phyloP scores from a whole-genome alignment of 1,284 basidiomycete species.

The Rugosomyces carneus region DNA sequence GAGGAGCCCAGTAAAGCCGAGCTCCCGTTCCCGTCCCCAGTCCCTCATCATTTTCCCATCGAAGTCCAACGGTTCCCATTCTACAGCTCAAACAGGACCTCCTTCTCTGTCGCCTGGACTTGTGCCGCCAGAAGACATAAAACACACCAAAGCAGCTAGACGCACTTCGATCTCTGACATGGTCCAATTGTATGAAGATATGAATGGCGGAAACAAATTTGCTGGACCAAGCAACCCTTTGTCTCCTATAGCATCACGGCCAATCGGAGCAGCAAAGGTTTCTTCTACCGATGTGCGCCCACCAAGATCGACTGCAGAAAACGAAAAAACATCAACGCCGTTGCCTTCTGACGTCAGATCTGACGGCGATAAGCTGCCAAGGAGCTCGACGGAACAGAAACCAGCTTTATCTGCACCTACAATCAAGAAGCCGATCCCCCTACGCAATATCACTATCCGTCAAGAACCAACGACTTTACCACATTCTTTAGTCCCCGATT shows the following conservation, averaged over 20 bases:
- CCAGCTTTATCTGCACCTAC: constrained; percentile 4
- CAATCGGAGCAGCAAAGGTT: constrained; percentile 9
- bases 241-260: constrained; percentile 7
- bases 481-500: constrained; percentile 1
- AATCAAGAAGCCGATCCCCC: constrained; percentile 9
- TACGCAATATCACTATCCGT: constrained; percentile 10
- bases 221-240: constrained; percentile 1
- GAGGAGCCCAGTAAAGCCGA: constrained; percentile 25
- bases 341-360: constrained; percentile 9
- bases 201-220: constrained; percentile 31
- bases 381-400: constrained; percentile 9
- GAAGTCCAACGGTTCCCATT: constrained; percentile 32
- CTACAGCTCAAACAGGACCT: constrained; percentile 18
- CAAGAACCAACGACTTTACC: constrained; percentile 13
- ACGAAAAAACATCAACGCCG: constrained; percentile 5
- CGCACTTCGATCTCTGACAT: constrained; percentile 78
- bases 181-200: constrained; percentile 72
- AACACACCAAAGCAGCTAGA: constrained; percentile 34
- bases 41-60: constrained; percentile 70
- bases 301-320: constrained; percentile 7
- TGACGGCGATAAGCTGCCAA: constrained; percentile 5
- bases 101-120: constrained; percentile 29
- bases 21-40: constrained; percentile 54
- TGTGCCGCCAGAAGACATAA: constrained; percentile 36
- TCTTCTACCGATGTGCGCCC: constrained; percentile 14